Conservation (phyloP, 495 filamentous ascomycete species). For the Neurospora hispaniola region DNA sequence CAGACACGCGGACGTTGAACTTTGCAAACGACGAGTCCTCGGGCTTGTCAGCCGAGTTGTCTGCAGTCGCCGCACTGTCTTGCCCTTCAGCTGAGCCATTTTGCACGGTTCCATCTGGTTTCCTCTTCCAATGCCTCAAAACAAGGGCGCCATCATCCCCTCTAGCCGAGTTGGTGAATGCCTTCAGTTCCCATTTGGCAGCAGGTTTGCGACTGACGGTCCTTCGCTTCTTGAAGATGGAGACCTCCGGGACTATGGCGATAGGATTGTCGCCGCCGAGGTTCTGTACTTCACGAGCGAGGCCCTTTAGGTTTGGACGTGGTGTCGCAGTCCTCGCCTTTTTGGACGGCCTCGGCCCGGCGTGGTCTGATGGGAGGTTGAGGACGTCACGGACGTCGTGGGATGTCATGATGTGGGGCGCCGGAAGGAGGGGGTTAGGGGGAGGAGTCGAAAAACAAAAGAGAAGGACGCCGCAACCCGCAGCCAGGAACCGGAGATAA, state of each 20-base stretch:
- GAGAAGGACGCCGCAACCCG: background rate
- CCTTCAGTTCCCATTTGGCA: constrained; percentile 40
- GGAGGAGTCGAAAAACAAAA: background rate
- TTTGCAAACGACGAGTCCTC: constrained; percentile 56
- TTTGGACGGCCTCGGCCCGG: constrained; percentile 53
- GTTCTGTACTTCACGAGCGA: constrained; percentile 53
- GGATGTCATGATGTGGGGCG: constrained; percentile 51
- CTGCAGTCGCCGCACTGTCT: constrained; percentile 8
- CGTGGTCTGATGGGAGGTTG: constrained; percentile 58
- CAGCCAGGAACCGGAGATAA: background rate
- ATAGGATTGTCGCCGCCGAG: constrained; percentile 38
- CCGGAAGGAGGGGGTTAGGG: background rate
- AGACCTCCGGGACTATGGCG: constrained; percentile 35
- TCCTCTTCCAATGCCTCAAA: constrained; percentile 56
- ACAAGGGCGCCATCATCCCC: constrained; percentile 38
- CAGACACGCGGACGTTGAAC: constrained; percentile 67
- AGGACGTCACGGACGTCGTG: constrained; percentile 84
- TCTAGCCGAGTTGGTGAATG: constrained; percentile 46
- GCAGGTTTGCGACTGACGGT: constrained; percentile 53
- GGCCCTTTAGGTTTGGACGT: constrained; percentile 51
- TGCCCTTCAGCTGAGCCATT: constrained; percentile 9
- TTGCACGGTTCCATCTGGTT: constrained; percentile 16
- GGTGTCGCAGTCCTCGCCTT: constrained; percentile 64
- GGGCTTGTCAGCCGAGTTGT: constrained; percentile 15
- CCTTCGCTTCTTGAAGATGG: constrained; percentile 37